phyloP scores from a whole-genome alignment of 2,329 filamentous ascomycete species.

The Microdochium trichocladiopsis region DNA sequence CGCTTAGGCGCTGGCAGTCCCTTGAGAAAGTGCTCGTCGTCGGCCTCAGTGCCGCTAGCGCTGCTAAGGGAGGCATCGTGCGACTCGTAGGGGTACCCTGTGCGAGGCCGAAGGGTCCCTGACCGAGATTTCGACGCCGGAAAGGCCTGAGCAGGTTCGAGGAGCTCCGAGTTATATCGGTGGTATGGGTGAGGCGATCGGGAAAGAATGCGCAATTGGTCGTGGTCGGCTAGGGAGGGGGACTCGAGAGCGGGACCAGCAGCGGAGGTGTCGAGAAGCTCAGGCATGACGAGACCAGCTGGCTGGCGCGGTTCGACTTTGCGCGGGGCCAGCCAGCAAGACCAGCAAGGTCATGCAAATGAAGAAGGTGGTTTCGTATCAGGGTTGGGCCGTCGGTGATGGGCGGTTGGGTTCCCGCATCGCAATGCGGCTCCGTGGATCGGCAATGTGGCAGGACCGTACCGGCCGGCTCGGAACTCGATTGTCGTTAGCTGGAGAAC shows the following conservation, averaged over 20 bases:
- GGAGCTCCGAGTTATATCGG: conserved; percentile 48
- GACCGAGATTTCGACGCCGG: conserved; percentile 12
- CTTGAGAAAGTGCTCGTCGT: conserved; percentile 86
- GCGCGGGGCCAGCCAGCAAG: background rate
- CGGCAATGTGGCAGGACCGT: too few relatives aligned
- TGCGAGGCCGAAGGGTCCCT: conserved; percentile 11
- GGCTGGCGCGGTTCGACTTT: background rate
- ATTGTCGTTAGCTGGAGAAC: too few relatives aligned
- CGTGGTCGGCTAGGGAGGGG: conserved; percentile 21
- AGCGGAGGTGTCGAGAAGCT: conserved; percentile 12
- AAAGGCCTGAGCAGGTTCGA: conserved; percentile 38
- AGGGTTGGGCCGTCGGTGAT: background rate
- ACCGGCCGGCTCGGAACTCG: too few relatives aligned
- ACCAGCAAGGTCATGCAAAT: background rate
- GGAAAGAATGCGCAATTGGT: conserved; percentile 39
- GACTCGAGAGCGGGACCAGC: conserved; percentile 14
- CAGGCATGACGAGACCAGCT: background rate
- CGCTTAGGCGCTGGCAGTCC: conserved; percentile 77
- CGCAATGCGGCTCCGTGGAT: too few relatives aligned
- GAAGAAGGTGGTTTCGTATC: background rate
- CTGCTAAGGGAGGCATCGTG: conserved; percentile 58
- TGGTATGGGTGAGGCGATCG: conserved; percentile 65
- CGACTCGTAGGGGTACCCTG: conserved; percentile 23
- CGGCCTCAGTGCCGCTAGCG: conserved; percentile 90
- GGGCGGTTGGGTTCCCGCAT: background rate